Evolutionary conservation across 2,329 filamentous ascomycete genomes (phyloP).

Genomic region (Cercospora zeina): DNA sequence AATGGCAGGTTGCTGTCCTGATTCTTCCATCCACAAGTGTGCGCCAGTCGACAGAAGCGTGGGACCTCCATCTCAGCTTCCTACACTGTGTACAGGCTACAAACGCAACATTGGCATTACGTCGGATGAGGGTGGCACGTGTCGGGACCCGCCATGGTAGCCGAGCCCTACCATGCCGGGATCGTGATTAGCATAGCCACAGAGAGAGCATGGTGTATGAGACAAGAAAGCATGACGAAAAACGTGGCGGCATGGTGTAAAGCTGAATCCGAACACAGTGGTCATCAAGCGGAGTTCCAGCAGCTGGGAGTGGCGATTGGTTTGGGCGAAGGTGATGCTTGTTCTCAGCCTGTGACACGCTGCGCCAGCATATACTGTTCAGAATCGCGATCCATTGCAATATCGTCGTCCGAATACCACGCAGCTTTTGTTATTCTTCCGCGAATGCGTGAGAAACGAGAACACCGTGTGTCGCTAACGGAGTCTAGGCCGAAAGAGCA

Average conservation of each 20-base stretch:
- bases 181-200: not conserved
- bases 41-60: constrained; percentile 1
- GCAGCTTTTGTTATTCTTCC: not conserved
- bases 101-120: not conserved
- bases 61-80: not conserved
- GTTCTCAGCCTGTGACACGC: not conserved
- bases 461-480: not conserved
- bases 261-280: not conserved
- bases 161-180: not conserved
- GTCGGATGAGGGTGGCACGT: not conserved
- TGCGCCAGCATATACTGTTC: not conserved
- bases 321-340: no score
- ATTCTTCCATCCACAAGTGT: not conserved
- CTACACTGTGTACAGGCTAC: no score
- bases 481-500: not conserved
- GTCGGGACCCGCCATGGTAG: not conserved
- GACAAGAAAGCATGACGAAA: not conserved
- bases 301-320: not conserved
- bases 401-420: not conserved
- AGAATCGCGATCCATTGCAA: not conserved
- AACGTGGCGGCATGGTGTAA: not conserved
- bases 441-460: not conserved
- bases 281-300: no score
- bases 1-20: not conserved
- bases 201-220: not conserved